Base-by-base conservation (phyloP, 768 basidiomycete genomes). In the Auricularia sp. region DNA sequence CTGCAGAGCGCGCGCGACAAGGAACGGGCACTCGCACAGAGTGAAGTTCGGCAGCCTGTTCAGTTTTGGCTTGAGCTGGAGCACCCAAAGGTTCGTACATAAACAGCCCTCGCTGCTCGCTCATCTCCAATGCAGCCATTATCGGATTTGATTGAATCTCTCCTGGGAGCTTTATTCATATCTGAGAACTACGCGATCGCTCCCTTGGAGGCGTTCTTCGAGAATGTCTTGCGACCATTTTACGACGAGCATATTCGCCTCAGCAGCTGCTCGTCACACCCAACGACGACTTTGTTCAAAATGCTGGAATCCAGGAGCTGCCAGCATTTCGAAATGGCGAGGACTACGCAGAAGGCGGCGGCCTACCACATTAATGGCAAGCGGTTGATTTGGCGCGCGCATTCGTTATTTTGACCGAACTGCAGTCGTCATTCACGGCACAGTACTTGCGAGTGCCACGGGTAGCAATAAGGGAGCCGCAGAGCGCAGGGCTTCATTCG, bases 61-160 rank as follows among this genome's bases (percentile, higher is more conserved):
- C 89, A 92, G 69, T 92, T 88, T 73, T 94, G 92, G 92, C 76
- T 83, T 5, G 87, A 87, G 47, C 74, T 88, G 37, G 84, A 90
- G 54, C 82, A 89, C 45, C 92, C 92, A 0, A 93, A 94, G 80
- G 92, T 88, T 69, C 39, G 74, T 67, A 18, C 29, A n/a, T 10
- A 56, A 44, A 16, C 21, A 62, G 24, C 39, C 56, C 64, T 61
- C 24, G 33, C 44, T 44, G 29, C 29, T 29, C 29, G 29, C 54
- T 54, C 63, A 21, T 16, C 33, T 37, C 65, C 35, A 69, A n/a
- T 65, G 21, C 71, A 93, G 92, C 82, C 80, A 8, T 78, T 94
- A 21, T 89, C 89, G 7, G 90, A 93, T 73, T 79, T 92, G 34
- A 80, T 94, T 24, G 92, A 94, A 74, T 86, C 91, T 2, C 78